phyloP scores from a whole-genome alignment of 331 rosid species.

The Erythrophleum ivorense region DNA sequence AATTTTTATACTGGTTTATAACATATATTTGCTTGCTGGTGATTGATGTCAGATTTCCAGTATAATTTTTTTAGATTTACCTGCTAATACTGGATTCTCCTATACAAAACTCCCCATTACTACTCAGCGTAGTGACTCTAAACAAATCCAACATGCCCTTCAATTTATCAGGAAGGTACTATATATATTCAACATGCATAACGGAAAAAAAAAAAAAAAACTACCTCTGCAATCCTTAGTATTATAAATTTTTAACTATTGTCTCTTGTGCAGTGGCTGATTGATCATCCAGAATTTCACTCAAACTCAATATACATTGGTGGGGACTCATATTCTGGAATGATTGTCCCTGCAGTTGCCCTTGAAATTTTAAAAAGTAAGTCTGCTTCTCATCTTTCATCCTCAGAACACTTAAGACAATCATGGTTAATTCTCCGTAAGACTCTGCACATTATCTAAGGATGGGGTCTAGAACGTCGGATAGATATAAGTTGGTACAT shows the following conservation, averaged over 20 bases:
- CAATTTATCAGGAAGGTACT: slow-evolving; percentile 43
- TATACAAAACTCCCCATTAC: slow-evolving; percentile 34
- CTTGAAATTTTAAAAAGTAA: slow-evolving; percentile 47
- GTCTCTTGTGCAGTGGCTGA: slow-evolving; percentile 42
- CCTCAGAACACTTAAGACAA: too few relatives aligned
- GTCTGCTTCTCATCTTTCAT: not conserved
- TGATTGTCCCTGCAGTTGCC: slow-evolving; percentile 37
- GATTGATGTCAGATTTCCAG: slow-evolving; percentile 39
- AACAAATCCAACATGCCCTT: slow-evolving; percentile 33
- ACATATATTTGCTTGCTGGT: not conserved
- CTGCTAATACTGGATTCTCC: slow-evolving; percentile 54
- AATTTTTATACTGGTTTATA: not conserved
- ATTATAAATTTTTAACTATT: not conserved
- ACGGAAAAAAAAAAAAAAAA: too few relatives aligned
- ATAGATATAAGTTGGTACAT: too few relatives aligned
- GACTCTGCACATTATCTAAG: not conserved
- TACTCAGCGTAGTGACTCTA: slow-evolving; percentile 21
- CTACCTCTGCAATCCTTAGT: not conserved
- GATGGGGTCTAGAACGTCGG: too few relatives aligned
- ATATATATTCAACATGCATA: not conserved
- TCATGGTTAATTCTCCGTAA: too few relatives aligned
- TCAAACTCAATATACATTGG: slow-evolving; percentile 43
- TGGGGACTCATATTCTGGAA: slow-evolving; percentile 55
- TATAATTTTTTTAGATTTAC: slow-evolving; percentile 50
- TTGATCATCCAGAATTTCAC: slow-evolving; percentile 46